A percentile compares a stretch with the other conserved stretches of the same genome.
phyloP scores from a whole-genome alignment of 108 stramenopile genomes.

The Seminavis robusta region DNA sequence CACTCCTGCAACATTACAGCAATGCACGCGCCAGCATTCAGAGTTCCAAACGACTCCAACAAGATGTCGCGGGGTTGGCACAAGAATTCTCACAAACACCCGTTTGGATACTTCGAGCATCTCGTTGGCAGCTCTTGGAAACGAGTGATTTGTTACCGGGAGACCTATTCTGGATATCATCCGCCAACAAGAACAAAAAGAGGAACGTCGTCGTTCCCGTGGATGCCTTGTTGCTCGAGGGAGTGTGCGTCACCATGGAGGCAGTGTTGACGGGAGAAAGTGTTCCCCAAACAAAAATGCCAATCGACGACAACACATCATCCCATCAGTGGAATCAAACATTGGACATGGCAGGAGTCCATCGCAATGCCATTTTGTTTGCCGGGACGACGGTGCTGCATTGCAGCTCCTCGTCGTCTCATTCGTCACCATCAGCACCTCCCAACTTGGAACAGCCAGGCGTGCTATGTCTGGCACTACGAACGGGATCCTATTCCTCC shows the following conservation, averaged over 20 bases:
- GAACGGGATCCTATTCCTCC: conserved; percentile 87
- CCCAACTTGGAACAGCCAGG: conserved; percentile 3
- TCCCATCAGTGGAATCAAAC: not conserved
- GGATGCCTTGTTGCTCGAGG: conserved; percentile 56
- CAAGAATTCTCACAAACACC: conserved; percentile 12
- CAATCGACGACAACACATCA: conserved; percentile 21
- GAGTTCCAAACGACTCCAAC: conserved; percentile 37
- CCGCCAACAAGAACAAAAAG: not conserved
- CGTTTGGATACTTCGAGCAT: conserved; percentile 31
- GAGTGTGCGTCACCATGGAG: conserved; percentile 68
- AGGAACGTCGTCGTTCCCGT: conserved; percentile 37
- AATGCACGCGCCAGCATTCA: conserved; percentile 46
- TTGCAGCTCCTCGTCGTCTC: conserved; percentile 2
- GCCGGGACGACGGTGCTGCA: conserved; percentile 60
- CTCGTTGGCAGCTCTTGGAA: conserved; percentile 26
- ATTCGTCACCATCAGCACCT: conserved; percentile 4
- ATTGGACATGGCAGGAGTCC: conserved; percentile 24
- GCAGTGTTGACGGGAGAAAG: conserved; percentile 86
- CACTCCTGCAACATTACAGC: conserved; percentile 35
- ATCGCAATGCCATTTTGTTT: conserved; percentile 59
- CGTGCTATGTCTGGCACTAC: conserved; percentile 36
- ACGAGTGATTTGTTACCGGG: conserved; percentile 52
- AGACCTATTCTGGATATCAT: conserved; percentile 40
- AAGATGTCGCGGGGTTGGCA: conserved; percentile 39
- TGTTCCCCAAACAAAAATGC: conserved; percentile 84